A percentile compares a stretch with the other conserved stretches of the same genome.
phyloP scores from a whole-genome alignment of 2,329 filamentous ascomycete genomes.

The Eurotiales sp. region DNA sequence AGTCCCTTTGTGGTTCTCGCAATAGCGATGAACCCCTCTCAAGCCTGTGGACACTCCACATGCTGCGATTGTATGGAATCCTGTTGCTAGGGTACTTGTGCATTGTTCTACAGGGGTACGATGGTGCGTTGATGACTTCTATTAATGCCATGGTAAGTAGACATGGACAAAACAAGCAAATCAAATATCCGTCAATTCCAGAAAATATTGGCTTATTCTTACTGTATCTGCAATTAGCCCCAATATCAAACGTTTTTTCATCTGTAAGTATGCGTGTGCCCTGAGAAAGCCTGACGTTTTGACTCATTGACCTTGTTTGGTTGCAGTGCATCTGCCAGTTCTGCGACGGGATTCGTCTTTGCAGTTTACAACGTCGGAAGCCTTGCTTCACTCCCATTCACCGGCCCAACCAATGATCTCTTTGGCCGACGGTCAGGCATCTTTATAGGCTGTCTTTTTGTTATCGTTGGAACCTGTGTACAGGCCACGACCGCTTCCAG shows the following conservation, averaged over 20 bases:
- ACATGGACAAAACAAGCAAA: background rate
- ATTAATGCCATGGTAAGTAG: slow-evolving; percentile 13
- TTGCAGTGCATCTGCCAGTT: slow-evolving; percentile 8
- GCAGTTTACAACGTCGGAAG: slow-evolving; percentile 15
- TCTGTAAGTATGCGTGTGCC: slow-evolving; percentile 4
- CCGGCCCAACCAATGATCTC: slow-evolving; percentile 10
- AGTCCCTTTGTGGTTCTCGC: background rate
- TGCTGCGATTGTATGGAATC: slow-evolving; percentile 11
- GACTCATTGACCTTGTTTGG: background rate
- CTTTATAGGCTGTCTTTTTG: slow-evolving; percentile 7
- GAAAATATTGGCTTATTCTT: background rate
- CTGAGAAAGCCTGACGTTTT: background rate
- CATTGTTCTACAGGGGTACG: slow-evolving; percentile 13
- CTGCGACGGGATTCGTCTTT: slow-evolving; percentile 13
- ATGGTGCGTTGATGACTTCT: slow-evolving; percentile 13
- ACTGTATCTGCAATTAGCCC: background rate
- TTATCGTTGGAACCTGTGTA: slow-evolving; percentile 14
- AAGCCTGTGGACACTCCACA: slow-evolving; percentile 10
- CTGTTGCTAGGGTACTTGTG: slow-evolving; percentile 12
- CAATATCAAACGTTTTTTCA: slow-evolving; percentile 13
- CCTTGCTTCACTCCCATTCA: slow-evolving; percentile 7
- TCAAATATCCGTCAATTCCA: background rate
- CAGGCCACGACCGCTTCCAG: slow-evolving; percentile 10
- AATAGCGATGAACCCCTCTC: slow-evolving; percentile 4
- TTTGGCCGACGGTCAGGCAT: slow-evolving; percentile 11